Base-by-base conservation (phyloP, 352 stramenopile genomes). In the Phytophthora kernoviae region DNA sequence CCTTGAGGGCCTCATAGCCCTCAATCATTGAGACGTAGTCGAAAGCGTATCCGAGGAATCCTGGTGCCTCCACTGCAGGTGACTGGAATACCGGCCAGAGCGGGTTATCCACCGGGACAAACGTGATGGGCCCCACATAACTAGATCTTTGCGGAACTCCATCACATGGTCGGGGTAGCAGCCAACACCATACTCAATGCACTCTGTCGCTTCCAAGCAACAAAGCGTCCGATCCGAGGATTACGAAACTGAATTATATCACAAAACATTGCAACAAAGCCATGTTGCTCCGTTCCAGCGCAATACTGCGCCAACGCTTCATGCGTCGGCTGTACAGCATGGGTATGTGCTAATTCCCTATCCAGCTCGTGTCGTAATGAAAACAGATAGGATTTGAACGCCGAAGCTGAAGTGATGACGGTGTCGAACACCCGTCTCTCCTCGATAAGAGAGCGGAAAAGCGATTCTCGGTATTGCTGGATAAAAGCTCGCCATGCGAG, bases 201-300 rank as follows among this genome's bases (percentile, higher is more conserved):
- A 41, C 73, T 73, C 12, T 87, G 80, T 11, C 83, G 73, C 43
- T 81, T 77, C 49, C 66, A 63, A 9, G 70, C 81, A 7, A 93
- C 79, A 14, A 87, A 85, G 2, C 73, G 68, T 9, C 70, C 83
- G 24, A 93, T 75, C 32, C 58, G 61, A 4, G 70, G 63, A 33
- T 93, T 74, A 1, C 54, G 68, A 45, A 93, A 91, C 66, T 88
- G 71, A 44, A 90, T 58, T 24, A 93, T 79, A 37, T 91, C 79
- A 47, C 81, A 88, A 39, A 91, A 91, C 77, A 91, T 90, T 51
- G 76, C 84, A 15, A 93, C 66, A 44, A 93, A 90, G 20, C 78
- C 80, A 47, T 89, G 71, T 32, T 88, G 61, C 21, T 85, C 68
- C 5, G 70, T 83, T 24, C 52, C 48, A 1, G 58, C 60, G 45